phyloP scores from a whole-genome alignment of 78 protist species.

The Dictyostelium discoideum region dicty_2.7 NC_007090.3:2573501-2574000 shows the following conservation, averaged over 20 bases:
- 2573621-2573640: neutral
- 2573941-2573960: neutral
- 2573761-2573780: neutral
- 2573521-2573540: neutral
- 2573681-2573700: neutral
- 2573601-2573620: neutral
- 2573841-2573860: slow-evolving; percentile 6
- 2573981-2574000: neutral
- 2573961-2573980: neutral
- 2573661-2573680: neutral
- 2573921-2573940: neutral
- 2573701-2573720: neutral
- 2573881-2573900: neutral
- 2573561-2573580: neutral
- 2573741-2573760: neutral
- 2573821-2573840: neutral
- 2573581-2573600: too few species aligned
- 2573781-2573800: slow-evolving; percentile 19
- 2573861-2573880: neutral
- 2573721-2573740: neutral
- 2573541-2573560: neutral
- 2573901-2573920: neutral
- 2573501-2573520: neutral
- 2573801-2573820: neutral
- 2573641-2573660: slow-evolving; percentile 23